Evolutionary conservation across 2,329 filamentous ascomycete genomes (phyloP), one percentile per base, ranked within the genome.

Genomic region (Fusarium sp.): DNA sequence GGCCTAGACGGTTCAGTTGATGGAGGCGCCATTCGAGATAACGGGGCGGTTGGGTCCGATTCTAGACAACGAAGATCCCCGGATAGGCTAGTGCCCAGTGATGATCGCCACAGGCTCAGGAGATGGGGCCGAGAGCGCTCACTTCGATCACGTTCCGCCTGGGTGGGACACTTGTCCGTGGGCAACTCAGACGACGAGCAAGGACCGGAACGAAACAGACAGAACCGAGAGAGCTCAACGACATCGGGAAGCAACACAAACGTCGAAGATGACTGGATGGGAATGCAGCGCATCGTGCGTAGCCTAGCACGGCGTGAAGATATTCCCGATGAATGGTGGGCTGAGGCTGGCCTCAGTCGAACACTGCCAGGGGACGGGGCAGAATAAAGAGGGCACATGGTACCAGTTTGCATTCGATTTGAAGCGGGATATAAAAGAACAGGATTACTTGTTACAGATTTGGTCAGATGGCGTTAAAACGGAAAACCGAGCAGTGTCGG

Each of bases 251-350:
- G 62, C 55, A 70, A 70, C 41, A 65, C 71, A n/a, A 65, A 62
- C 38, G 65, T 57, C 46, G 72, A 79, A 18, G 83, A 84, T 11
- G 83, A 83, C 8, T 80, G 78, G 79, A 86, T 88, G 27, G 89
- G 91, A 49, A 92, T 95, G 87, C 91, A 93, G 74, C 86, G 87
- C 55, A 92, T 97, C 50, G 86, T 96, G 39, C 89, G 91, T 73
- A 87, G 89, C 46, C 85, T 97, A 60, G 89, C 91, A 38, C 86
- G 88, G 22, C 85, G 93, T 29, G 88, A 93, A 77, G 92, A 95
- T 75, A 92, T 96, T 59, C 92, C 93, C 0, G 93, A 96, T 68
- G 91, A 94, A 71, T 95, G 92, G 90, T 97, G 94, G 94, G 89
- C 89, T 65, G 87, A 89, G 76, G 91, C 87, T 65, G 92, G 92